Base-by-base conservation (phyloP, 2,329 filamentous ascomycete species). In the Talaromyces verruculosus region DNA sequence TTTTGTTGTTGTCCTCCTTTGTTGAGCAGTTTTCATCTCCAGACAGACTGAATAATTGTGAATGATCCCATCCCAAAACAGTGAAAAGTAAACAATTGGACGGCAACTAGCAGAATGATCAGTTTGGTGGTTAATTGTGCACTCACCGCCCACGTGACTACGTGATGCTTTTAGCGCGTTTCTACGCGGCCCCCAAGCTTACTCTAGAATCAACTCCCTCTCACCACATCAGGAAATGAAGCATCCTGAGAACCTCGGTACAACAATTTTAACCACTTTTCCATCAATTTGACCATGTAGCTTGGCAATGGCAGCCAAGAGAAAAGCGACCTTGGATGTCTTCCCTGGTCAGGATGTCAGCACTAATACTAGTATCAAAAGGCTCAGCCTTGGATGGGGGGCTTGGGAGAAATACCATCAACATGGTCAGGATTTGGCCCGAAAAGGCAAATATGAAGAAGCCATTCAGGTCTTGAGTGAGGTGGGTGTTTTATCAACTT, bases 351-450 rank as follows among this genome's bases (percentile, higher is more conserved):
- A 19, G 8, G 33, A 5, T 35, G 13, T 63, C 45, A 60, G 11
- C 35, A 55, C 35, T n/a, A 62, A 28, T n/a, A 35, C 22, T 30
- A 39, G 11, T 28, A 43, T 30, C 60, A 66, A 60, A 61, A 53
- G 55, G 25, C 41, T 60, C 19, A 59, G 28, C 33, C 37, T 63
- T 51, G n/a, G 71, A 67, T 66, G 63, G 51, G 65, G 65, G 35
- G 67, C 68, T 63, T 68, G 67, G 17, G 72, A 72, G 57, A 67
- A 66, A 19, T 69, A 75, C 51, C 79, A 82, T 53, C 73, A 75
- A 58, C 71, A 77, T 66, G 83, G 80, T 28, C 79, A 80, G 64
- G 72, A 75, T 37, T 74, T 79, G 39, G 84, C 83, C 69, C 77
- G 78, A 37, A 71, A 75, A 28, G 77, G 79, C 61, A 76, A 83